phyloP scores from a whole-genome alignment of 257 asterid species.

The Galeopsis tetrahit region DNA sequence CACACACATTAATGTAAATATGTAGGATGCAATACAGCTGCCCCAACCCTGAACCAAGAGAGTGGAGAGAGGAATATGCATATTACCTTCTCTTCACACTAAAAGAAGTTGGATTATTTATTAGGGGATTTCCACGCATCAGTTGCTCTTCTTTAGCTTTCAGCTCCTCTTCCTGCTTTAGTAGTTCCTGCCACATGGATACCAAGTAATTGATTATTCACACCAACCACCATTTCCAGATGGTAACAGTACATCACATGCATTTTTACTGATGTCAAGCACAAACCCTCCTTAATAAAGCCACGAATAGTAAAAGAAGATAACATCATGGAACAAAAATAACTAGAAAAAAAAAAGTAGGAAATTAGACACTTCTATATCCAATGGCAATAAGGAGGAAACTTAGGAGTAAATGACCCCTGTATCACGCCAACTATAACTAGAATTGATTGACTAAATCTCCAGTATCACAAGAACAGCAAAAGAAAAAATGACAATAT shows the following conservation, averaged over 20 bases:
- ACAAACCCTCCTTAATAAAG: background rate
- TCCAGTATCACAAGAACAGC: background rate
- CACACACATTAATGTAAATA: too few species aligned
- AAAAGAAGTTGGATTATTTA: slow-evolving; percentile 73
- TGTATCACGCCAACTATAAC: background rate
- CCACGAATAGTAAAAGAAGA: background rate
- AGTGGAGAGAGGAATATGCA: background rate
- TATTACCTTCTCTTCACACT: slow-evolving; percentile 80
- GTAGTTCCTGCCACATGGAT: slow-evolving; percentile 56
- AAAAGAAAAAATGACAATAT: background rate
- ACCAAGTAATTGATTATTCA: slow-evolving; percentile 28
- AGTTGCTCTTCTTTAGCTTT: slow-evolving; percentile 86
- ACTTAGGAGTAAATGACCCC: background rate
- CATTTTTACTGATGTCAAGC: background rate
- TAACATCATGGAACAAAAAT: background rate
- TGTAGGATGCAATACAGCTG: too few species aligned
- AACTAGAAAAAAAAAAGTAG: background rate
- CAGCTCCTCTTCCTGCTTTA: slow-evolving; percentile 77
- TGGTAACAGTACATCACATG: background rate
- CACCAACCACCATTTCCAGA: slow-evolving; percentile 8
- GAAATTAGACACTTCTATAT: background rate
- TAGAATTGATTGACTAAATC: background rate
- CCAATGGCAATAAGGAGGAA: background rate
- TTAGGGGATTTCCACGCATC: slow-evolving; percentile 80
- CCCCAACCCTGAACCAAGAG: background rate